Evolutionary conservation across 106 monocot genomes (phyloP).

Genomic region (Xerophyta viscosa): DNA sequence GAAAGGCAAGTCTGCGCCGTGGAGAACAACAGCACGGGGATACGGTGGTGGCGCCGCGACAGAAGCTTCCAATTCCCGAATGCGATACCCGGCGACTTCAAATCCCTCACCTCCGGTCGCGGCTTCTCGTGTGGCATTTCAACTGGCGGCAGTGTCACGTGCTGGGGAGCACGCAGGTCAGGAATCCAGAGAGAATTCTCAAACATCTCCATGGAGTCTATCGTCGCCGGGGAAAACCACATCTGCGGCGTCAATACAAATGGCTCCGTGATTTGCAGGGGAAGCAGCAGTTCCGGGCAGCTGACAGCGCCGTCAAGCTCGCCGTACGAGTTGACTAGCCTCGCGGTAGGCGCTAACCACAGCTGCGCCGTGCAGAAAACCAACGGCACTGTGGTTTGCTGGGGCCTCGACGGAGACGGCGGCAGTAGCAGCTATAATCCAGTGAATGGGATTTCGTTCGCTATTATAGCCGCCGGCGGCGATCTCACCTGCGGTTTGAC

Average conservation of each 20-base stretch:
- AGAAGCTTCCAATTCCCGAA: conserved; percentile 22
- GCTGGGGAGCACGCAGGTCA: conserved; percentile 38
- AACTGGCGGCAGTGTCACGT: conserved; percentile 23
- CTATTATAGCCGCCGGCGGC: conserved; percentile 54
- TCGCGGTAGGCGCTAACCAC: conserved; percentile 58
- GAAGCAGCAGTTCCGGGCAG: conserved; percentile 38
- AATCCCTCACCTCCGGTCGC: conserved; percentile 63
- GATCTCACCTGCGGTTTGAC: conserved; percentile 73
- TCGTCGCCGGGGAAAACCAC: conserved; percentile 61
- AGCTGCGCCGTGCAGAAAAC: conserved; percentile 43
- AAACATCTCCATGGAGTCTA: conserved; percentile 31
- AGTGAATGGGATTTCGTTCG: conserved; percentile 26
- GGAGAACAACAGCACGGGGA: conserved; percentile 1
- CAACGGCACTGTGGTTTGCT: conserved; percentile 53
- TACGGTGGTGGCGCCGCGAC: conserved; percentile 53
- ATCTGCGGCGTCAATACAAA: conserved; percentile 40
- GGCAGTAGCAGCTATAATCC: conserved; percentile 13
- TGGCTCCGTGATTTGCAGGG: conserved; percentile 38
- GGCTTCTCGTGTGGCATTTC: conserved; percentile 64
- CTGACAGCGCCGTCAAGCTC: conserved; percentile 4
- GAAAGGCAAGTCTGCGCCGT: conserved; percentile 54
- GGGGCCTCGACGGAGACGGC: conserved; percentile 36
- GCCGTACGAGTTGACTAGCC: conserved; percentile 29
- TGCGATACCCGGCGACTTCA: conserved; percentile 23
- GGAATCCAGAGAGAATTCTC: conserved; percentile 24